Conservation (phyloP, 371 early-diverging fungal genomes). For the Dentiscutata heterogama region DNA sequence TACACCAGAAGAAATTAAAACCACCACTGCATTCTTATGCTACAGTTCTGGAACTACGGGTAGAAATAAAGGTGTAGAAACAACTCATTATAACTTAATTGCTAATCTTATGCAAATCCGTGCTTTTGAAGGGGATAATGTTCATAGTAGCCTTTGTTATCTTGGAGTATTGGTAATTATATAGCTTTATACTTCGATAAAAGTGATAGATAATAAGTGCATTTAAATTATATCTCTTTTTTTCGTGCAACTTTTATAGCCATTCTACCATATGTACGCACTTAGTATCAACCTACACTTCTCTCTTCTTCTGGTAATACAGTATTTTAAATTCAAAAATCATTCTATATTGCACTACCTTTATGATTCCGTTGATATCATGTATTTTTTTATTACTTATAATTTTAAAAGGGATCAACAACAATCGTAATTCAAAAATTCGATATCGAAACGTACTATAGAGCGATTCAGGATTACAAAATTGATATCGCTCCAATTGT, state of each 20-base stretch:
- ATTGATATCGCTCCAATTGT: constrained; percentile 78
- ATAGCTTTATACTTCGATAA: too few species aligned
- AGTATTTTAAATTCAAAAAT: too few species aligned
- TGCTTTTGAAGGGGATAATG: too few species aligned
- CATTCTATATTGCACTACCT: too few species aligned
- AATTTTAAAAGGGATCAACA: constrained; percentile 60
- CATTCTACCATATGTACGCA: constrained; percentile 89
- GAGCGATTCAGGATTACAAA: constrained; percentile 71
- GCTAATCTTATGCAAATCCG: constrained; percentile 73
- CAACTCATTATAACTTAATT: constrained; percentile 83
- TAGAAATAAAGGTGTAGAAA: constrained; percentile 81
- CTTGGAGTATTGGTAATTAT: too few species aligned
- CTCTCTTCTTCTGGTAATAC: constrained; percentile 37
- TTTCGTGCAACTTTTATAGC: constrained; percentile 58
- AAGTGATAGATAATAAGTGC: too few species aligned
- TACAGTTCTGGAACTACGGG: constrained; percentile 89
- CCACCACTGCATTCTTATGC: constrained; percentile 73
- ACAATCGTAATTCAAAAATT: constrained; percentile 70
- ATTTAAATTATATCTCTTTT: too few species aligned
- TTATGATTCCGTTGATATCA: too few species aligned
- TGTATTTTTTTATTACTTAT: constrained; percentile 50
- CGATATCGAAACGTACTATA: constrained; percentile 64
- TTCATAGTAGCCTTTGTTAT: too few species aligned
- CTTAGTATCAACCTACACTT: constrained; percentile 57
- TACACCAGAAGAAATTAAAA: constrained; percentile 49